Conservation (phyloP, 441 rosid genomes). For the Adansonia rubrostipa region DNA sequence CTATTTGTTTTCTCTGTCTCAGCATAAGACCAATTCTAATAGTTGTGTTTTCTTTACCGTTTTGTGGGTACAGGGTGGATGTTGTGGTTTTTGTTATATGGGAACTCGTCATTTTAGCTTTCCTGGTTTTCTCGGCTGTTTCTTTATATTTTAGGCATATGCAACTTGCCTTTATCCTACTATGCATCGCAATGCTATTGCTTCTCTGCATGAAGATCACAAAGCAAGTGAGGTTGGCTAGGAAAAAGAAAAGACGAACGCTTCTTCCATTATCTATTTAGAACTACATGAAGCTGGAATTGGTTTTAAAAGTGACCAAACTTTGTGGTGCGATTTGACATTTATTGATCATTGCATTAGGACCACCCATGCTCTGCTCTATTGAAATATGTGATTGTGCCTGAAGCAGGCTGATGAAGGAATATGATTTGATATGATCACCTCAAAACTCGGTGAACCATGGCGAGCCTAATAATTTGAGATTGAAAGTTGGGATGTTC, state of each 20-base stretch:
- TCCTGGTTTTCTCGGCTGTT: constrained; percentile 89
- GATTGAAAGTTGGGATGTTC: constrained; percentile 16
- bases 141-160: constrained; percentile 81
- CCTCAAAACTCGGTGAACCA: neutral
- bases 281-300: constrained; percentile 32
- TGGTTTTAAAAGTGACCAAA: constrained; percentile 22
- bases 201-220: constrained; percentile 81
- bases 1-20: constrained; percentile 13
- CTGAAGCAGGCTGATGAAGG: constrained; percentile 14
- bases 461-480: constrained; percentile 3
- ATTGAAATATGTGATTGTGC: constrained; percentile 8
- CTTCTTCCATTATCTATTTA: constrained; percentile 97
- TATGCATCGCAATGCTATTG: constrained; percentile 65
- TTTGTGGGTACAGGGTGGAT: constrained; percentile 73
- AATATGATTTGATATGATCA: neutral
- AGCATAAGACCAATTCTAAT: constrained; percentile 17
- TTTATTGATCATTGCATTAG: constrained; percentile 28
- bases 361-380: constrained; percentile 24
- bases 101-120: constrained; percentile 84
- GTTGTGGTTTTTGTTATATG: constrained; percentile 88
- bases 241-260: constrained; percentile 95
- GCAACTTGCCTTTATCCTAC: constrained; percentile 69
- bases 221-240: constrained; percentile 76
- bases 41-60: constrained; percentile 12
- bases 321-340: constrained; percentile 37